Percentiles rank a stretch among this genome's conserved stretches.
phyloP scores from a whole-genome alignment of 192 early-diverging fungal genomes.

The Oehlia diaphana region DNA sequence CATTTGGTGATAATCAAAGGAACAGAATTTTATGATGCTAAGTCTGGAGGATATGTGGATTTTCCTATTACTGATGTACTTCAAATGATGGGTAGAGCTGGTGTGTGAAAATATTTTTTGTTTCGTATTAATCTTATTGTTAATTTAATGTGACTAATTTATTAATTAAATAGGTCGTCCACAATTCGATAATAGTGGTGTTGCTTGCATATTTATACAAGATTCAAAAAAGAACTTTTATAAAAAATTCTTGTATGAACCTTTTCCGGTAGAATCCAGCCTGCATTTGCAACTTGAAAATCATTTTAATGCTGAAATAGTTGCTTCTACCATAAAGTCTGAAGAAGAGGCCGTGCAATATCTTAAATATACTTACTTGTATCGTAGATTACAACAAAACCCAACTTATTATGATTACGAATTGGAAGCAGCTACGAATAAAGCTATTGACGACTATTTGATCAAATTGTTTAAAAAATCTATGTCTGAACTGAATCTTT shows the following conservation, averaged over 20 bases:
- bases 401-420: conserved; percentile 99
- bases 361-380: conserved; percentile 96
- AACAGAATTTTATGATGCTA: conserved; percentile 96
- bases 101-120: conserved; percentile 27
- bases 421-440: conserved; percentile 68
- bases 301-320: conserved; percentile 95
- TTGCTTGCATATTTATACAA: conserved; percentile 91
- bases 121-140: neutral
- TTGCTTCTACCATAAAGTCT: conserved; percentile 78
- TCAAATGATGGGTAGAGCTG: conserved; percentile 99
- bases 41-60: conserved; percentile 87
- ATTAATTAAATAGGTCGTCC: conserved; percentile 61
- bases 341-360: conserved; percentile 96
- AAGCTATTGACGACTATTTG: conserved; percentile 71
- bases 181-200: conserved; percentile 92
- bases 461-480: conserved; percentile 78
- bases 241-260: conserved; percentile 96
- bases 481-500: conserved; percentile 63
- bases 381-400: conserved; percentile 87
- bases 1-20: conserved; percentile 98
- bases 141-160: neutral
- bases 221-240: conserved; percentile 98
- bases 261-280: conserved; percentile 88
- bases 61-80: conserved; percentile 97
- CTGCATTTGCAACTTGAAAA: conserved; percentile 76